A percentile compares a stretch with the other conserved stretches of the same genome.
Conservation (phyloP, 805 yeast genomes). For the Groenewaldozyma salmanticensis region DNA sequence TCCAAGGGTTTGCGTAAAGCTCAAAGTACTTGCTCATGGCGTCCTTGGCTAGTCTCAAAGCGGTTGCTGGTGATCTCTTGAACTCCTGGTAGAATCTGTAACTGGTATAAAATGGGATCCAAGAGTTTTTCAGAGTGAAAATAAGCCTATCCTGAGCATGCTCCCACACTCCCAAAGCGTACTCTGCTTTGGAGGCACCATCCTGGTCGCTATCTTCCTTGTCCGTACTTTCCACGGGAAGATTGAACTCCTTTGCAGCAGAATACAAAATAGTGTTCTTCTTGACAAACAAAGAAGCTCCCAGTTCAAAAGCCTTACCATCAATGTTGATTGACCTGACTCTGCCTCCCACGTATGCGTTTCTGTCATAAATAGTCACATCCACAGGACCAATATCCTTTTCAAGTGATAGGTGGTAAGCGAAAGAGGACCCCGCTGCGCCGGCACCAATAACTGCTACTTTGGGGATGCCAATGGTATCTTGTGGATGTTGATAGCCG, state of each 20-base stretch:
- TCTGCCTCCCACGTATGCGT: conserved; percentile 37
- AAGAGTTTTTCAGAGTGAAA: neutral
- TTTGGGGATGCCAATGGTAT: too few species aligned
- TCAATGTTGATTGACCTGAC: conserved; percentile 30
- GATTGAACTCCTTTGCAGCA: conserved; percentile 32
- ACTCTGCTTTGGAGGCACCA: neutral
- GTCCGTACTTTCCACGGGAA: conserved; percentile 15
- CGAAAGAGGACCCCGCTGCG: conserved; percentile 41
- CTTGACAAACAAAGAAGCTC: conserved; percentile 37
- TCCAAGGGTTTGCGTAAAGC: conserved; percentile 30
- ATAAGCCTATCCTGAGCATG: neutral
- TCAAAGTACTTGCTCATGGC: conserved; percentile 25
- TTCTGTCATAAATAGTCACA: conserved; percentile 35
- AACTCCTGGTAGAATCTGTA: conserved; percentile 13
- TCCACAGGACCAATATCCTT: conserved; percentile 25
- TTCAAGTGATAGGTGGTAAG: conserved; percentile 35
- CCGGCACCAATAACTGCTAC: conserved; percentile 44
- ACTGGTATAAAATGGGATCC: neutral
- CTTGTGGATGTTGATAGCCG: too few species aligned
- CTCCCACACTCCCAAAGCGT: conserved; percentile 1
- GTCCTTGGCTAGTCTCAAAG: conserved; percentile 14
- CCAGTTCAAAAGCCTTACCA: conserved; percentile 32
- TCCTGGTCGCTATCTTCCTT: neutral
- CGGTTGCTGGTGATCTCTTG: conserved; percentile 19
- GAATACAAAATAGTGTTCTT: conserved; percentile 31